Evolutionary conservation across 352 stramenopile species (phyloP), one percentile per base, ranked within the genome.

Genomic region (Globisporangium spinosum): DNA sequence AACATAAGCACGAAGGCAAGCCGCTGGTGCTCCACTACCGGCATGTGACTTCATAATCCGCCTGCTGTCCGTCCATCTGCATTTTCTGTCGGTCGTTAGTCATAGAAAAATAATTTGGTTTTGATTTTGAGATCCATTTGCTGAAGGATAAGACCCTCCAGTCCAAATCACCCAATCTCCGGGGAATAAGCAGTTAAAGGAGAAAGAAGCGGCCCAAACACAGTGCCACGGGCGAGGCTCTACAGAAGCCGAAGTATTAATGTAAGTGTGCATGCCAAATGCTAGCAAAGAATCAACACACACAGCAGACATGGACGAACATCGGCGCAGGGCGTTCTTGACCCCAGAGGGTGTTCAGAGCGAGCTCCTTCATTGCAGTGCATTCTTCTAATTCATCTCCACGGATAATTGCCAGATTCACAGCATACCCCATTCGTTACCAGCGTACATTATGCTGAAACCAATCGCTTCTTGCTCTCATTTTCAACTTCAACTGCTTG

Each of bases 11-110:
- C 57, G 70, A 84, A 56, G 69, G 71, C 12, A 70, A 74, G 29
- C 75, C 67, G 32, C 76, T 91, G 23, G 71, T 87, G 38, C 67
- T 91, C 45, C 74, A 86, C 58, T 91, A 89, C 70, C 76, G 79
- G 20, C 53, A 71, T 38, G 4, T 80, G 35, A 45, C 67, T 4
- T 53, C 74, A 23, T 66, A 43, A 65, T 34, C 20, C 20, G 40
- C 43, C 17, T 23, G 43, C 17, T 51, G 22, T 13, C 43, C 43
- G n/a, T 49, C 5, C 43, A 51, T 23, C 6, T 51, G 43, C 38
- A 49, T 53, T 22, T 45, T n/a, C 27, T 56, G 22, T 20, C 13
- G 12, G 35, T 63, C 12, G 17, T 8, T n/a, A 56, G 32, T 58
- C 43, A 32, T 69, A 63, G 58, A 69, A 55, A 62, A 23, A 45